Evolutionary conservation across 2,329 filamentous ascomycete genomes (phyloP).

Genomic region (Aspergillus sp.): DNA sequence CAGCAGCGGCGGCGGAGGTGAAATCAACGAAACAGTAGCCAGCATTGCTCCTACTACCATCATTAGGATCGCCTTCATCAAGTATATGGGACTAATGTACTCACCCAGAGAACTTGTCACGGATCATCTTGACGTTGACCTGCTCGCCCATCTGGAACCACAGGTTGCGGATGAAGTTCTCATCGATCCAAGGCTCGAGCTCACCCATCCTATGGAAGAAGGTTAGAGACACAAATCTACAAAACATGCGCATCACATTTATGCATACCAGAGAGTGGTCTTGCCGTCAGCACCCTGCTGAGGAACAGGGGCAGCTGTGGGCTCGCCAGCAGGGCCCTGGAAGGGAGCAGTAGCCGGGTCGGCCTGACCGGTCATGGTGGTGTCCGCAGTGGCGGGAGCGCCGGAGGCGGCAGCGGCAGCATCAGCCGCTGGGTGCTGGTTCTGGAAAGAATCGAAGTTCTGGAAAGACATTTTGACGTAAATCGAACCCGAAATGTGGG

Average conservation of each 20-base stretch:
- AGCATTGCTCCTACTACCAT: conserved; percentile 68
- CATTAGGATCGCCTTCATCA: conserved; percentile 32
- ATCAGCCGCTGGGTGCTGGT: conserved; percentile 54
- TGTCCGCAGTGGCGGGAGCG: conserved; percentile 45
- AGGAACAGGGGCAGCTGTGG: conserved; percentile 37
- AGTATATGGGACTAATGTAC: conserved; percentile 21
- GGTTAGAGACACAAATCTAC: conserved; percentile 2
- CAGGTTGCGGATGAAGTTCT: conserved; percentile 94
- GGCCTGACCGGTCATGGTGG: conserved; percentile 54
- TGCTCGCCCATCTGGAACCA: conserved; percentile 91
- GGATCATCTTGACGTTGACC: conserved; percentile 99
- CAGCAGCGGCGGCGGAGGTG: conserved; percentile 71
- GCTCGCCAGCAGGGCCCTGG: conserved; percentile 43
- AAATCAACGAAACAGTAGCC: conserved; percentile 99
- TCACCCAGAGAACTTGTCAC: conserved; percentile 97
- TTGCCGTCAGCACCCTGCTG: conserved; percentile 52
- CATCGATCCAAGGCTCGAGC: conserved; percentile 98
- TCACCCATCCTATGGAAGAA: conserved; percentile 82
- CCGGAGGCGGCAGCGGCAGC: conserved; percentile 45
- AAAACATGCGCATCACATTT: conserved; percentile 16
- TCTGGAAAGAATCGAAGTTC: conserved; percentile 60
- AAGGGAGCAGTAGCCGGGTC: conserved; percentile 51
- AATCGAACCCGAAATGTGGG: conserved; percentile 10
- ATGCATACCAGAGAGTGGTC: conserved; percentile 51
- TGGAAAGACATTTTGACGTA: conserved; percentile 59